Conservation (phyloP, 345 rosid species). For the Draba incana region DNA sequence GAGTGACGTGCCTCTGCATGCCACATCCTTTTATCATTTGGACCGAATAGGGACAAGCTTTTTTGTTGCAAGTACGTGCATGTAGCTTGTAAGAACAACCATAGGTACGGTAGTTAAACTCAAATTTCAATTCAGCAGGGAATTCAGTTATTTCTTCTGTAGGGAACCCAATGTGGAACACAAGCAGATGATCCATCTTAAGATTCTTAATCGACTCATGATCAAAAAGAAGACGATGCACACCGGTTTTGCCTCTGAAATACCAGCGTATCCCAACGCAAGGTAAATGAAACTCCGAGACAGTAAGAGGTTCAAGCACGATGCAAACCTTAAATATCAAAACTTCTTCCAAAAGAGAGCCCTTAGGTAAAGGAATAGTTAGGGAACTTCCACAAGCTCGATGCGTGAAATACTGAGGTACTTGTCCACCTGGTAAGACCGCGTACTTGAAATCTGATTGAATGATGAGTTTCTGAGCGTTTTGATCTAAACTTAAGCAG, state of each 20-base stretch:
- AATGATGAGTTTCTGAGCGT: background rate
- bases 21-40: too few relatives aligned
- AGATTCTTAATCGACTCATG: too few relatives aligned
- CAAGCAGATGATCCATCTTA: constrained; percentile 6
- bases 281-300: too few relatives aligned
- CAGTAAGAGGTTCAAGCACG: background rate
- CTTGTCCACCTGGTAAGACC: background rate
- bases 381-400: constrained; percentile 4
- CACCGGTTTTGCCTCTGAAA: background rate
- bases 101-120: background rate
- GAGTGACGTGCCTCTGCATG: too few relatives aligned
- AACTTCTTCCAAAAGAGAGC: background rate
- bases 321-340: background rate
- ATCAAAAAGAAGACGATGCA: background rate
- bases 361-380: background rate
- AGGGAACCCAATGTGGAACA: constrained; percentile 8
- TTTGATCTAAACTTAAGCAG: background rate
- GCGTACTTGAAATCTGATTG: too few relatives aligned
- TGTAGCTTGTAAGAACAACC: too few relatives aligned
- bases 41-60: background rate
- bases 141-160: constrained; percentile 14
- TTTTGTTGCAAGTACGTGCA: background rate
- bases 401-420: background rate
- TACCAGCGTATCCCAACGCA: background rate
- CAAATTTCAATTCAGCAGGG: too few relatives aligned